Base-by-base conservation (phyloP, 768 basidiomycete genomes). In the Xerocomus spinulosus region DNA sequence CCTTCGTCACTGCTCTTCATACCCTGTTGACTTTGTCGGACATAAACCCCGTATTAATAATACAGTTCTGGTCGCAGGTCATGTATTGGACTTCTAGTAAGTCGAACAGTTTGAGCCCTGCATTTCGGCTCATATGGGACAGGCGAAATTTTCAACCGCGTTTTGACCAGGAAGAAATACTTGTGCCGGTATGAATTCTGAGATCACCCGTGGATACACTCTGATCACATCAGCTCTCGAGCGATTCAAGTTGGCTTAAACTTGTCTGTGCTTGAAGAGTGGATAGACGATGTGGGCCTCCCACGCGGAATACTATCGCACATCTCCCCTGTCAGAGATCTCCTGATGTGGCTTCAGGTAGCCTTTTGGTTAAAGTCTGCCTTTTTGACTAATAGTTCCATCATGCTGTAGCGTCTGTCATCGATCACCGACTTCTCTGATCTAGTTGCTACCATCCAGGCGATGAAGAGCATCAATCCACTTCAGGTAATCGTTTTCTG, bases 1-100 rank as follows among this genome's bases (percentile, higher is more conserved):
- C 83, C 1, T 85, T 95, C 63, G 75, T 99, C 35, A 87, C 90
- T 3, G 85, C 89, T 20, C 73, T 97, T 5, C 85, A 98, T 48
- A 82, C 87, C 12, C 69, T 98, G 26, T 74, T 99, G 14, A 79
- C 82, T 18, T 70, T 92, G 32, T 91, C 94, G 39, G 88, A 93
- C 48, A 80, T 97, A 55, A 97, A 97, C 61, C 92, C 96, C 13
- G 83, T 79, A 8, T 73, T 97, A 15, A 83, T 83, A 42, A 83
- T 86, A 6, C 96, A 99, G 64, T 76, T 94, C 42, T 95, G 93
- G 83, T 94, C 92, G 1, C 96, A 99, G 68, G 82, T 96, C n/a
- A 85, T 96, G 74, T 97, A 94, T 64, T 99, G 96, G 96, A 86
- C 92, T 45, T 85, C 92, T 20, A 91, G 92, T 89, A 74, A 74